Conservation (phyloP, 257 asterid genomes). For the Forsythia suspensa region DNA sequence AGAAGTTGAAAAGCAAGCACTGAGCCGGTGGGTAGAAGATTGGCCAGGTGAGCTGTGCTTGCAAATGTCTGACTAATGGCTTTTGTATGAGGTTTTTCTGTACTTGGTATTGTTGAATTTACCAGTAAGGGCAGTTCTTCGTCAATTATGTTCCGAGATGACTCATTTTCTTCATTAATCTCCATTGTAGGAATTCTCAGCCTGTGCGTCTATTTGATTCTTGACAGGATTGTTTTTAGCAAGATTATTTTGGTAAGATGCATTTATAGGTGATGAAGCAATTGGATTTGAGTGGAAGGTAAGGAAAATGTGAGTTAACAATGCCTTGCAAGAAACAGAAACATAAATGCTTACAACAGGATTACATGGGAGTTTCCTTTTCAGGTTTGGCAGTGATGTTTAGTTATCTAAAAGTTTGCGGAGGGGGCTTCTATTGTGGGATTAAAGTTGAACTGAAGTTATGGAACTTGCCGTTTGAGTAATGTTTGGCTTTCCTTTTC, state of each 20-base stretch:
- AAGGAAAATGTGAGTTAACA: slow-evolving; percentile 29
- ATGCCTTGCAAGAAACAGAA: slow-evolving; percentile 64
- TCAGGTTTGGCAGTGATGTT: slow-evolving; percentile 14
- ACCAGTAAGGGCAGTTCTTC: slow-evolving; percentile 50
- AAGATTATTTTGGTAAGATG: slow-evolving; percentile 4
- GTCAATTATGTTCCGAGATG: slow-evolving; percentile 30
- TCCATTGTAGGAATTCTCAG: slow-evolving; percentile 34
- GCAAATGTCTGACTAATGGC: slow-evolving; percentile 92
- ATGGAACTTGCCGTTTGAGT: slow-evolving; percentile 24
- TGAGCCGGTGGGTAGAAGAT: slow-evolving; percentile 89
- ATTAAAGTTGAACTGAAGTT: neutral
- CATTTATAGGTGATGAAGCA: slow-evolving; percentile 32
- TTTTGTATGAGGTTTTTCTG: slow-evolving; percentile 67
- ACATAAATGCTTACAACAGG: slow-evolving; percentile 18
- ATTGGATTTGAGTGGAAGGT: slow-evolving; percentile 37
- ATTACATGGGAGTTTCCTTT: slow-evolving; percentile 19
- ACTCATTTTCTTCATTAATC: slow-evolving; percentile 49
- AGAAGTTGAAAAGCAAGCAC: slow-evolving; percentile 81
- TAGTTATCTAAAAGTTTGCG: neutral
- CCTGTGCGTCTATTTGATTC: neutral
- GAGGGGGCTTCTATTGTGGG: slow-evolving; percentile 9
- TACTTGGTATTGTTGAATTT: slow-evolving; percentile 46
- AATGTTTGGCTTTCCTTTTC: slow-evolving; percentile 16
- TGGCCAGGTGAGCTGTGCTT: slow-evolving; percentile 87
- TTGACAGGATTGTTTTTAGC: neutral